Conservation (phyloP, 306 rosid species). For the Vigna reflexopilosa region DNA sequence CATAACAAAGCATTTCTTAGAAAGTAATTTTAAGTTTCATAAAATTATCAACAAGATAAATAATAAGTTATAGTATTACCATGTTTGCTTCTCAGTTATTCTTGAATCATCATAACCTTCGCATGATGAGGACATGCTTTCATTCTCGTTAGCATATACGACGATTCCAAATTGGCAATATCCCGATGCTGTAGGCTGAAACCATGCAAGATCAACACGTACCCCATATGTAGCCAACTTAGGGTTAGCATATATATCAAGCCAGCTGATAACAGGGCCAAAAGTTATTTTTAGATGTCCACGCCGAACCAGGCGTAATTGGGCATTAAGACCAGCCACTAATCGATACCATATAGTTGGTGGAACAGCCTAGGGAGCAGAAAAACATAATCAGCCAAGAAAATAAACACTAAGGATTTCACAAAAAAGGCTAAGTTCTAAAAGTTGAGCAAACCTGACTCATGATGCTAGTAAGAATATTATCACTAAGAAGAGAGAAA, state of each 20-base stretch:
- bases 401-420: constrained; percentile 28
- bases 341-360: constrained; percentile 96
- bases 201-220: constrained; percentile 82
- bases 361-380: constrained; percentile 69
- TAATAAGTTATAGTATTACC: constrained; percentile 55
- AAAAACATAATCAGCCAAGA: constrained; percentile 39
- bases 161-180: constrained; percentile 86
- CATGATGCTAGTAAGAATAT: constrained; percentile 86
- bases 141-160: constrained; percentile 60
- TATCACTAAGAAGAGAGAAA: constrained; percentile 80
- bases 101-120: constrained; percentile 57
- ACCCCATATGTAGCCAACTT: constrained; percentile 61
- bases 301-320: constrained; percentile 73
- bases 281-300: constrained; percentile 78
- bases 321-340: constrained; percentile 97
- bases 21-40: constrained; percentile 20
- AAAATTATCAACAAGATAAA: constrained; percentile 36
- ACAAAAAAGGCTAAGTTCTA: constrained; percentile 26
- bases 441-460: constrained; percentile 74
- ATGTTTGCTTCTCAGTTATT: constrained; percentile 55
- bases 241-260: constrained; percentile 76
- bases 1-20: constrained; percentile 33
- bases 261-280: constrained; percentile 75
- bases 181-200: constrained; percentile 94
- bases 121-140: constrained; percentile 43